Percentiles rank a stretch among this genome's conserved stretches.
Conservation (phyloP, 768 basidiomycete genomes). For the Termitomyces sp. region DNA sequence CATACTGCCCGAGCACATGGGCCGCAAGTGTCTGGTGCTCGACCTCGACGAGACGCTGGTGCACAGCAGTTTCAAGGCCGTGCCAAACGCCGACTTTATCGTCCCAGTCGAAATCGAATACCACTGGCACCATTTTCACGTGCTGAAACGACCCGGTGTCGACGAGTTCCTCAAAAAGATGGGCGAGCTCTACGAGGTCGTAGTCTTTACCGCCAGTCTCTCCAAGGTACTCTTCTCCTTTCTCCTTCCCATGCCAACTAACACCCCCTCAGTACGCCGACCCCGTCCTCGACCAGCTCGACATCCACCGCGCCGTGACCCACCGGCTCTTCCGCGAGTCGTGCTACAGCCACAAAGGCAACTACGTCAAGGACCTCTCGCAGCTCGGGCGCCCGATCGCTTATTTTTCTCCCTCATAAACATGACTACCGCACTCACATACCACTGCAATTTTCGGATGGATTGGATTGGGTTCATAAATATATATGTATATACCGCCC, state of each 20-base stretch:
- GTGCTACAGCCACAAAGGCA: constrained; percentile 97
- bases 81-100: constrained; percentile 92
- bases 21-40: constrained; percentile 95
- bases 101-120: constrained; percentile 99
- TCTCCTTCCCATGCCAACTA: background rate
- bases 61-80: constrained; percentile 98
- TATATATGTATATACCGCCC: too few relatives aligned
- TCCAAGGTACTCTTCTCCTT: constrained; percentile 66
- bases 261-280: constrained; percentile 74
- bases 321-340: constrained; percentile 96
- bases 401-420: background rate
- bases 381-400: constrained; percentile 92
- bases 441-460: background rate
- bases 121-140: constrained; percentile 98
- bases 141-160: constrained; percentile 97
- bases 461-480: background rate
- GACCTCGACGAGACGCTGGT: constrained; percentile 98
- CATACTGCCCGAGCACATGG: constrained; percentile 71
- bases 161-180: constrained; percentile 95
- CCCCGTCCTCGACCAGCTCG: constrained; percentile 95
- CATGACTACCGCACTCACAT: too few relatives aligned
- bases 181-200: constrained; percentile 97
- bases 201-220: constrained; percentile 95
- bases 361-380: constrained; percentile 99
- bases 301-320: constrained; percentile 84